These are phyloP conservation scores for Sporothrix phasma DNA, from an alignment of 2,329 filamentous ascomycete species.

Conservation along the genomic window DNA sequence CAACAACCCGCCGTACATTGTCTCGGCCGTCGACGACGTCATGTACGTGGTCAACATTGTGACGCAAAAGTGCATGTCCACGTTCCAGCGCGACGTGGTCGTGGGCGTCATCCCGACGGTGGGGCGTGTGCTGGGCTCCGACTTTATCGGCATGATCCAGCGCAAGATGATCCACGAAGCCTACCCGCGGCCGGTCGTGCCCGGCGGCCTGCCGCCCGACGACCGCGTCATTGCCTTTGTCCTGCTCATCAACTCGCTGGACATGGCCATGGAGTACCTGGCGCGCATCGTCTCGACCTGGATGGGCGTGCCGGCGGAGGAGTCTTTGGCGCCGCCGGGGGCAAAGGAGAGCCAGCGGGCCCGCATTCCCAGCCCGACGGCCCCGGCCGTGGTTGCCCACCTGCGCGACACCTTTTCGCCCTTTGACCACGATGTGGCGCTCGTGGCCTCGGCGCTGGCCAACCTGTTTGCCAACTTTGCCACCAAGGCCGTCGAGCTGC, in stretches of 20 bases:
- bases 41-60: constrained; percentile 98
- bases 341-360: neutral
- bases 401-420: constrained; percentile 60
- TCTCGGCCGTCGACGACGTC: constrained; percentile 91
- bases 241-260: constrained; percentile 89
- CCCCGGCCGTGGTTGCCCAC: constrained; percentile 15
- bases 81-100: constrained; percentile 70
- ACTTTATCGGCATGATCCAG: constrained; percentile 96
- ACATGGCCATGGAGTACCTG: constrained; percentile 85
- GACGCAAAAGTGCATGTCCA: constrained; percentile 74
- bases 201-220: constrained; percentile 77
- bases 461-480: constrained; percentile 63
- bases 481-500: constrained; percentile 68
- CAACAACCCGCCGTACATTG: constrained; percentile 79
- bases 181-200: constrained; percentile 70
- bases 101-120: constrained; percentile 69
- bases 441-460: constrained; percentile 58
- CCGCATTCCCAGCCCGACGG: constrained; percentile 29
- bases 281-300: constrained; percentile 70
- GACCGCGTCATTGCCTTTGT: constrained; percentile 82
- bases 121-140: constrained; percentile 68
- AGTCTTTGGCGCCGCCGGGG: constrained; percentile 13
- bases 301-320: constrained; percentile 37
- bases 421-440: constrained; percentile 62
- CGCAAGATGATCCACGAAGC: constrained; percentile 95